Evolutionary conservation across 371 early-diverging fungal species (phyloP), one percentile per base, ranked within the genome.

Genomic region (Apophysomyces ossiformis): DNA sequence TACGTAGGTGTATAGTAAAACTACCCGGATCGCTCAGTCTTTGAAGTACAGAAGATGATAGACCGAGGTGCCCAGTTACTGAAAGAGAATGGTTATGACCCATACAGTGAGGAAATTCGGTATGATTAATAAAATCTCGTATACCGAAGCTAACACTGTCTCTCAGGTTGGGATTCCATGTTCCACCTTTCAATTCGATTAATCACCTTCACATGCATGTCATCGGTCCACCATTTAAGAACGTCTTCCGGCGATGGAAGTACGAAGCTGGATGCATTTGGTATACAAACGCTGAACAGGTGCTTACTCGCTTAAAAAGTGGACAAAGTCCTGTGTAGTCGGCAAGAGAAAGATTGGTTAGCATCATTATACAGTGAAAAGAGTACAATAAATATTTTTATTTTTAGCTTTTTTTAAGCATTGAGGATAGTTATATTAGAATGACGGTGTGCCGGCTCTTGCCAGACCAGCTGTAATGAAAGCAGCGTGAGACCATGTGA

Each of bases 401-500:
- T 60, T 60, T 60, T 2, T 2, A 16, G 8, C 0, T 37, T 18
- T 35, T 12, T 59, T 38, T 37, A 15, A 12, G 16, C 13, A 46
- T 36, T 5, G 47, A 37, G 37, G n/a, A 61, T 5, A 61, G 32
- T 13, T 13, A 8, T 36, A 45, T 69, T 68, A 70, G 43, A 50
- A 61, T 7, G 66, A 44, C 4, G 67, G 69, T 0, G 11, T 60
- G 4, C 64, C 66, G 9, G 58, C 35, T 64, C 73, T 69, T 32
- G 82, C 79, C 47, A 61, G 60, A 8, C 62, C 60, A 13, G 89
- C 87, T 26, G 87, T 72, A 12, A 86, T 68, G 39, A 89, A 78
- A 13, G 89, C 77, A 4, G 90, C 89, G 69, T 92, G 90, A 54
- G 85, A 85, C 94, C 94, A 93, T 0, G 93, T 93, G 64, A 94